phyloP scores from a whole-genome alignment of 1,284 basidiomycete genomes.

The Heliocybe sulcata region DNA sequence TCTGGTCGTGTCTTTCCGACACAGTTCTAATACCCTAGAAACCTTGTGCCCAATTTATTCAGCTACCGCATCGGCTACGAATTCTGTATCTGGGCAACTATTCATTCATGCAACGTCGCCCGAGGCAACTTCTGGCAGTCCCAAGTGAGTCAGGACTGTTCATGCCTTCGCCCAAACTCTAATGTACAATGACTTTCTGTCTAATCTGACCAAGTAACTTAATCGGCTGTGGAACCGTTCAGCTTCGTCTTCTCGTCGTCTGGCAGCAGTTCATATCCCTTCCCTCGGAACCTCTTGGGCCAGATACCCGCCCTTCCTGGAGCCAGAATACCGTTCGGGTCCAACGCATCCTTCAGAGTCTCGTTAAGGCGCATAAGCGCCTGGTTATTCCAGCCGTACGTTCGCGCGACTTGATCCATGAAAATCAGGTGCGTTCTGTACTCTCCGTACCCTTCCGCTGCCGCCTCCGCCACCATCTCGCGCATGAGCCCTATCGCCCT shows the following conservation, averaged over 20 bases:
- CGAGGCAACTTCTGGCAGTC: too few relatives aligned
- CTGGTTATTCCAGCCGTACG: conserved; percentile 1
- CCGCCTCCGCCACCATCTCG: conserved; percentile 1
- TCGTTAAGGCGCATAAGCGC: background rate
- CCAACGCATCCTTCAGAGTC: background rate
- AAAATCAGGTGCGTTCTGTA: conserved; percentile 1
- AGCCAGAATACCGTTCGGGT: conserved; percentile 2
- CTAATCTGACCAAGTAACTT: too few relatives aligned
- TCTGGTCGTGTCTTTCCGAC: too few relatives aligned
- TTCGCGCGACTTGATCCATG: background rate
- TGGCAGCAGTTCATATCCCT: background rate
- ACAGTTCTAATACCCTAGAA: too few relatives aligned
- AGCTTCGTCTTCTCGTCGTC: background rate
- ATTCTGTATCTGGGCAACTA: too few relatives aligned
- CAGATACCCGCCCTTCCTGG: conserved; percentile 1
- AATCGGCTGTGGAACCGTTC: background rate
- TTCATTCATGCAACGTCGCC: too few relatives aligned
- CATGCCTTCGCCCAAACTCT: too few relatives aligned
- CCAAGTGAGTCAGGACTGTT: too few relatives aligned
- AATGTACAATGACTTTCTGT: background rate
- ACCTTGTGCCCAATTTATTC: too few relatives aligned
- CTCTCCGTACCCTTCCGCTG: background rate
- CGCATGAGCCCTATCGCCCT: background rate
- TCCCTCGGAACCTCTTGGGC: conserved; percentile 1
- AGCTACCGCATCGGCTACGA: too few relatives aligned